A percentile compares a stretch with the other conserved stretches of the same genome.
These are phyloP conservation scores for Blastobotrys indianensis DNA, from an alignment of 1,139 yeast species.

Conservation along the genomic window DNA sequence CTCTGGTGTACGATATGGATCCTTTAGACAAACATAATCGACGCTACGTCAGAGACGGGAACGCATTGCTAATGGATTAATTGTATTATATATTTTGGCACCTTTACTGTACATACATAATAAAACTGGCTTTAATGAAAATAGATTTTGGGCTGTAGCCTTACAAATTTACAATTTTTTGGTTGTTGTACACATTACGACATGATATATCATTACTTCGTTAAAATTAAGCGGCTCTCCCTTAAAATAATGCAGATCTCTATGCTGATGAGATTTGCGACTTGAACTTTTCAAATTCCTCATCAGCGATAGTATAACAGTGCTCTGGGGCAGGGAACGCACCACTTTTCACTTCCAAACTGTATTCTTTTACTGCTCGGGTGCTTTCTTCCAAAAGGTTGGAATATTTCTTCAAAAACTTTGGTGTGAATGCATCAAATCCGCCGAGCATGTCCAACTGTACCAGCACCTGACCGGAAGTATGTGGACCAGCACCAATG, in stretches of 20 bases:
- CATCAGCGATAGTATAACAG: constrained; percentile 66
- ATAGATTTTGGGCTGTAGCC: too few relatives aligned
- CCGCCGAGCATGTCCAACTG: constrained; percentile 76
- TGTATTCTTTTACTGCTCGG: constrained; percentile 49
- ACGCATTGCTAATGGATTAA: constrained; percentile 26
- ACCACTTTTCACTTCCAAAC: constrained; percentile 48
- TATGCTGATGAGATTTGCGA: too few relatives aligned
- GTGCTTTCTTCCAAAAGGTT: constrained; percentile 48
- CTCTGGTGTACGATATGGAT: constrained; percentile 36
- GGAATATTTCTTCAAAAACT: constrained; percentile 70
- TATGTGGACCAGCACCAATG: constrained; percentile 84
- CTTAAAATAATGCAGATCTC: too few relatives aligned
- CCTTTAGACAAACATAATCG: constrained; percentile 14
- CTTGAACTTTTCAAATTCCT: constrained; percentile 48
- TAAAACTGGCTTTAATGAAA: not conserved
- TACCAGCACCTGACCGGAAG: constrained; percentile 88
- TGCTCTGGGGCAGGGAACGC: constrained; percentile 64
- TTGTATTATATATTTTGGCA: not conserved
- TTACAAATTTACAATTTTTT: not conserved
- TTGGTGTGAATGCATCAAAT: constrained; percentile 53
- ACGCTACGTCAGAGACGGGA: constrained; percentile 29
- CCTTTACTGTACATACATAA: not conserved
- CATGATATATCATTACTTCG: not conserved
- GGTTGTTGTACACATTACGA: too few relatives aligned
- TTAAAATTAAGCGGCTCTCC: too few relatives aligned